These are phyloP conservation scores for Azolla pinnata DNA, from an alignment of 75 land plant genomes.

Conservation along the genomic window DNA sequence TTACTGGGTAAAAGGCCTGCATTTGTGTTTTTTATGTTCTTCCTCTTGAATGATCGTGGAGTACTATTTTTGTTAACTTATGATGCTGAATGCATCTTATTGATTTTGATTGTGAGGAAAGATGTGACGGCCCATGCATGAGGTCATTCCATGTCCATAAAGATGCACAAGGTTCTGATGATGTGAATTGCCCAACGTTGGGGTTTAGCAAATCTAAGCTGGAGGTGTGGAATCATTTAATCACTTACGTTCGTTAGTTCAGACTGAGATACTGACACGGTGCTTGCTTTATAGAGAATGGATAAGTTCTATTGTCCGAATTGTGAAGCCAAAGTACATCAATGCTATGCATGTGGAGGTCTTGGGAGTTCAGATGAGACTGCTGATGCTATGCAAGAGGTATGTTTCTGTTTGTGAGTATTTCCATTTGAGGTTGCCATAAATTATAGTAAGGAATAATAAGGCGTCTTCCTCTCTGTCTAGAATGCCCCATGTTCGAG, in stretches of 20 bases:
- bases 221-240: slow-evolving; percentile 25
- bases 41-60: too few relatives aligned
- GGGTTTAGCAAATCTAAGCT: slow-evolving; percentile 44
- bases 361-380: slow-evolving; percentile 66
- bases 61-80: too few relatives aligned
- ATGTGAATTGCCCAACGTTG: slow-evolving; percentile 44
- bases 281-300: slow-evolving; percentile 25
- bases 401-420: not conserved
- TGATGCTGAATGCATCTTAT: too few relatives aligned
- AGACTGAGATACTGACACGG: not conserved
- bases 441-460: too few relatives aligned
- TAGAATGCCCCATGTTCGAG: too few relatives aligned
- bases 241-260: not conserved
- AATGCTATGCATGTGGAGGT: slow-evolving; percentile 68
- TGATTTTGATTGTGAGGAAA: too few relatives aligned
- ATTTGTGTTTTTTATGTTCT: too few relatives aligned
- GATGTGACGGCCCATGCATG: slow-evolving; percentile 87
- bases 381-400: slow-evolving; percentile 12
- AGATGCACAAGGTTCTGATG: slow-evolving; percentile 34
- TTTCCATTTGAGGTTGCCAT: not conserved
- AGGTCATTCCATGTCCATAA: slow-evolving; percentile 74
- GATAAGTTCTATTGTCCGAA: slow-evolving; percentile 51
- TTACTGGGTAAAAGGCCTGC: too few relatives aligned
- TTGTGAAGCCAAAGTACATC: slow-evolving; percentile 55
- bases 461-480: too few relatives aligned